phyloP scores from a whole-genome alignment of 2,329 filamentous ascomycete species.

The Polytolypa hystricis region DNA sequence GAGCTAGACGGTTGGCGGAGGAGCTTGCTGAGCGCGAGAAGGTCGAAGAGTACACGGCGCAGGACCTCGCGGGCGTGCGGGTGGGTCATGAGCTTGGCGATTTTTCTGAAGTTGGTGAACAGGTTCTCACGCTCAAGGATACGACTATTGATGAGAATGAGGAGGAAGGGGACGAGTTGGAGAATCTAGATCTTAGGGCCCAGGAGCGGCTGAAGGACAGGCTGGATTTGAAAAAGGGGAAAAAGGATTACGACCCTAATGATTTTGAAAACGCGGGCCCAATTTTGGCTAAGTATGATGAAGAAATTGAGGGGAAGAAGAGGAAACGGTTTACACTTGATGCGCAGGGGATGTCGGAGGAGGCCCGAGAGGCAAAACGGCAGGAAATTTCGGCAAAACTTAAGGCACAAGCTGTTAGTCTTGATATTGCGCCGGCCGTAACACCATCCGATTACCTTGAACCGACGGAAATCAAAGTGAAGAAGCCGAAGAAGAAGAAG shows the following conservation, averaged over 20 bases:
- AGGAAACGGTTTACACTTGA: constrained; percentile 79
- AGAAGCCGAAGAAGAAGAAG: constrained; percentile 84
- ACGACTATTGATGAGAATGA: constrained; percentile 72
- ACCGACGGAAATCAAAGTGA: constrained; percentile 75
- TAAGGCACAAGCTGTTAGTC: constrained; percentile 59
- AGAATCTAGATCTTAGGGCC: constrained; percentile 33
- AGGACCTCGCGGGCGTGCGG: constrained; percentile 79
- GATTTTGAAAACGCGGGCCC: constrained; percentile 53
- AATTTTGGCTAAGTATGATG: constrained; percentile 85
- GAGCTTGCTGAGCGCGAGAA: constrained; percentile 69
- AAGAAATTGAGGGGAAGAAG: constrained; percentile 87
- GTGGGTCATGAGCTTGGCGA: constrained; percentile 77
- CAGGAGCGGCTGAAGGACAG: constrained; percentile 46
- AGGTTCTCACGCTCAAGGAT: constrained; percentile 91
- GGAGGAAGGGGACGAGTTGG: constrained; percentile 78
- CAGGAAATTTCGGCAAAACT: constrained; percentile 45
- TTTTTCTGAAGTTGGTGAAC: constrained; percentile 68
- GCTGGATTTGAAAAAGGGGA: constrained; percentile 80
- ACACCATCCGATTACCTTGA: constrained; percentile 82
- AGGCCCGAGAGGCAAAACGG: constrained; percentile 48
- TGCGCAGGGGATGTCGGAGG: constrained; percentile 57
- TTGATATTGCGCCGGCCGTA: constrained; percentile 58
- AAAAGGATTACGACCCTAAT: constrained; percentile 77
- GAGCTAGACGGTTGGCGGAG: constrained; percentile 58
- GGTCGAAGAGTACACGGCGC: constrained; percentile 66